These are phyloP conservation scores for Astraeus odoratus DNA, from an alignment of 768 basidiomycete genomes.

Conservation along the genomic window DNA sequence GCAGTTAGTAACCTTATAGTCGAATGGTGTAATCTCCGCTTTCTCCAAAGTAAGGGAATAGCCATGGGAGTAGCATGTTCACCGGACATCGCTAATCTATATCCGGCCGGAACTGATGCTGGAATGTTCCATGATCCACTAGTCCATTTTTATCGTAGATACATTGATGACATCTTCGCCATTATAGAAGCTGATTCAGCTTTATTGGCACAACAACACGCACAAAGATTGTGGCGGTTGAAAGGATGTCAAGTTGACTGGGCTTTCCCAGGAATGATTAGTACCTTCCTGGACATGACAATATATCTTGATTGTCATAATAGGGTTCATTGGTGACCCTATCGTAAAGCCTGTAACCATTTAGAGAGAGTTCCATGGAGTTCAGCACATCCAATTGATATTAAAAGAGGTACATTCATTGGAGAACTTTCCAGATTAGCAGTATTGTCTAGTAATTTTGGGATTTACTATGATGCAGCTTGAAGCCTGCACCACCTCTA, in stretches of 20 bases:
- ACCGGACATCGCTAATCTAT: conserved; percentile 13
- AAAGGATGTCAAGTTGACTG: conserved; percentile 1
- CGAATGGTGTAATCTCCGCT: conserved; percentile 1
- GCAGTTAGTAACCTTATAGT: background rate
- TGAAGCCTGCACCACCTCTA: background rate
- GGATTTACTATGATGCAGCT: background rate
- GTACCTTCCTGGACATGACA: conserved; percentile 11
- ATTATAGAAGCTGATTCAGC: conserved; percentile 2
- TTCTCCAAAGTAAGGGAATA: conserved; percentile 7
- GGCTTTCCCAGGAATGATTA: background rate
- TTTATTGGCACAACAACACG: background rate
- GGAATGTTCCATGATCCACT: background rate
- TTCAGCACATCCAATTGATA: conserved; percentile 11
- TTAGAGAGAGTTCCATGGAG: conserved; percentile 12
- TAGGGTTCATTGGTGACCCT: conserved; percentile 5
- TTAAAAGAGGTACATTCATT: conserved; percentile 11
- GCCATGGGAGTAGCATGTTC: conserved; percentile 12
- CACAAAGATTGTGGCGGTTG: background rate
- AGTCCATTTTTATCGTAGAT: conserved; percentile 6
- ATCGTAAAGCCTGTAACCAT: conserved; percentile 9
- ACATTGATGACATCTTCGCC: conserved; percentile 9
- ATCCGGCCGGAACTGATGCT: conserved; percentile 3
- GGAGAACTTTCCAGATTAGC: conserved; percentile 7
- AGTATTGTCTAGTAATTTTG: background rate
- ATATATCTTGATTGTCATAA: conserved; percentile 1